Conservation (phyloP, 2,329 filamentous ascomycete species). For the Penicillium sp. region DNA sequence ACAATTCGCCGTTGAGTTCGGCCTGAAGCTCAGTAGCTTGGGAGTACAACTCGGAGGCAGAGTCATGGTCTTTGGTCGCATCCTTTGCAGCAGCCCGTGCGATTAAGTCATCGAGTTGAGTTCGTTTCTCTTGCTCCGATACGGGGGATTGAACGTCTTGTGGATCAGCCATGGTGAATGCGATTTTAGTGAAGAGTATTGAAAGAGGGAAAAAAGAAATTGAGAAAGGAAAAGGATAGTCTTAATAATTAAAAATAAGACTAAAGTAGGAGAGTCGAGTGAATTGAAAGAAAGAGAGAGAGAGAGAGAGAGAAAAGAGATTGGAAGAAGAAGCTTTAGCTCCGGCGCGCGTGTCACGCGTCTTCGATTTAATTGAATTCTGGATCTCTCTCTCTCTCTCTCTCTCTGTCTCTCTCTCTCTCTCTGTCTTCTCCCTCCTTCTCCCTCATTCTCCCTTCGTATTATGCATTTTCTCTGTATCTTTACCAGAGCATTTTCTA, state of each 20-base stretch:
- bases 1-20: slow-evolving; percentile 87
- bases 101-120: slow-evolving; percentile 72
- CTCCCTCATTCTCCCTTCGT: background rate
- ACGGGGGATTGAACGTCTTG: slow-evolving; percentile 13
- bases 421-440: background rate
- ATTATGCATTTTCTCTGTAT: background rate
- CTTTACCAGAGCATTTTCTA: background rate
- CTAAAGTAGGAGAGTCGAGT: background rate
- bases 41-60: slow-evolving; percentile 83
- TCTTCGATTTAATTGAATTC: slow-evolving; percentile 9
- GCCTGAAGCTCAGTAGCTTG: slow-evolving; percentile 87
- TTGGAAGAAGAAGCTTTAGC: background rate
- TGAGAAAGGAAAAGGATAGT: background rate
- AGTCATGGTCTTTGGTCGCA: slow-evolving; percentile 81
- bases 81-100: slow-evolving; percentile 82
- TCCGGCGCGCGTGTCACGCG: slow-evolving; percentile 8
- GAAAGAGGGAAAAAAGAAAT: background rate
- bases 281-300: background rate
- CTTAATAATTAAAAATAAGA: background rate
- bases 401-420: slow-evolving; percentile 1
- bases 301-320: background rate
- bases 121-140: slow-evolving; percentile 45
- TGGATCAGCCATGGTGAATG: slow-evolving; percentile 27
- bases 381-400: background rate
- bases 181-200: background rate